phyloP scores from a whole-genome alignment of 179 eudicot genomes.

The Beta lomatogona region DNA sequence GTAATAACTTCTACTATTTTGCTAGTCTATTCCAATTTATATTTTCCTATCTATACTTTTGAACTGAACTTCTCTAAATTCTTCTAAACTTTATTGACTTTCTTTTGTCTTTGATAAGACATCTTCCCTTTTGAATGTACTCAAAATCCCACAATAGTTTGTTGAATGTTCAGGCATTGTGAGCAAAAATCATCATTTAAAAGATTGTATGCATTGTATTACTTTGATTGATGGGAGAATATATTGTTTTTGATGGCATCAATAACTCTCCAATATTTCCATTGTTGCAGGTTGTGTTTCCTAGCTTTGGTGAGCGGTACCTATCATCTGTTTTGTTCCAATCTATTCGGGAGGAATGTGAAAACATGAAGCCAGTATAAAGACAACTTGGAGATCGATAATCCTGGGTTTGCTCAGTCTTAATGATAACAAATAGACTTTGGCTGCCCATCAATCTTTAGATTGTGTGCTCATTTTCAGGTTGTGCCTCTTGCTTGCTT shows the following conservation, averaged over 20 bases:
- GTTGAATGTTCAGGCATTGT: too few relatives aligned
- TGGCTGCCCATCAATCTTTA: neutral
- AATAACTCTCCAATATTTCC: neutral
- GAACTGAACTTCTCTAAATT: neutral
- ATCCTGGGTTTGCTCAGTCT: neutral
- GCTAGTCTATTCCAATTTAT: neutral
- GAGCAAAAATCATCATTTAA: neutral
- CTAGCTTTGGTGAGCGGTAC: constrained; percentile 90
- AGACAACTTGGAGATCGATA: constrained; percentile 24
- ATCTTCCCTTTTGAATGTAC: too few relatives aligned
- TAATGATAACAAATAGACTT: neutral
- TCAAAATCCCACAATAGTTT: too few relatives aligned
- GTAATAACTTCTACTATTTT: neutral
- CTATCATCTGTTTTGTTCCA: constrained; percentile 74
- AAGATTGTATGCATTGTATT: neutral
- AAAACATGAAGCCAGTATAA: constrained; percentile 68
- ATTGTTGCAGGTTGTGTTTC: constrained; percentile 71
- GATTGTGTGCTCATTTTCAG: neutral
- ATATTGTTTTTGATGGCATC: neutral
- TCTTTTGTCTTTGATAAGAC: too few relatives aligned
- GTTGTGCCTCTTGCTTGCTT: neutral
- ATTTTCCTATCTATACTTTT: too few relatives aligned
- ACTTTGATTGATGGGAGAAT: neutral
- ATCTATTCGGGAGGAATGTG: constrained; percentile 86
- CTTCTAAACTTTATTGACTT: neutral